A percentile compares a stretch with the other conserved stretches of the same genome.
Evolutionary conservation across 2,329 filamentous ascomycete genomes (phyloP).

Genomic region (Fusarium equiseti): DNA sequence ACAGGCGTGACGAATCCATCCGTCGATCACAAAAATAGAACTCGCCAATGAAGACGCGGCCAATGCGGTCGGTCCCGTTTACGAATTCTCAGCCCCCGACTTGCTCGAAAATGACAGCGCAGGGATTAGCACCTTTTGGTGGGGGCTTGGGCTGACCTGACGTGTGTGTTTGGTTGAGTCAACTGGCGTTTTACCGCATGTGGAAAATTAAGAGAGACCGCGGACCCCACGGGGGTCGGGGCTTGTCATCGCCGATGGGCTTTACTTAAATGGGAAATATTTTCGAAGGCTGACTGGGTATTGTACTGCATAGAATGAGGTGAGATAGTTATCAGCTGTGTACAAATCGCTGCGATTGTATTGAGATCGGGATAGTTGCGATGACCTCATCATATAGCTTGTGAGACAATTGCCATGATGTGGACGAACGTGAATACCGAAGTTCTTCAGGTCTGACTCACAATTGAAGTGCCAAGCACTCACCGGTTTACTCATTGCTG

Average conservation of each 20-base stretch:
- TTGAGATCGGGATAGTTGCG: not conserved
- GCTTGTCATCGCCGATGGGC: not conserved
- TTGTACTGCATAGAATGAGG: fast-evolving
- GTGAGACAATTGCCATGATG: no score
- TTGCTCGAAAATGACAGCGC: not conserved
- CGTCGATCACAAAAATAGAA: conserved; percentile 21
- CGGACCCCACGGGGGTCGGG: not conserved
- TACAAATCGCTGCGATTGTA: not conserved
- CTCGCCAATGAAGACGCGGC: not conserved
- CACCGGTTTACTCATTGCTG: fast-evolving
- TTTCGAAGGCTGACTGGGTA: not conserved
- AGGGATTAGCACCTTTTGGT: not conserved
- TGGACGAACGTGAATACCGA: not conserved
- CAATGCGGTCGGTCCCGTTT: not conserved
- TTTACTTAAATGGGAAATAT: not conserved
- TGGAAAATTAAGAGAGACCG: not conserved
- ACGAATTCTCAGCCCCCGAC: conserved; percentile 9
- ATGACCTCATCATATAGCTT: not conserved
- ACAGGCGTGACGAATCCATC: conserved; percentile 7
- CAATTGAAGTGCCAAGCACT: fast-evolving
- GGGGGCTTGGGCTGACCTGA: conserved; percentile 19
- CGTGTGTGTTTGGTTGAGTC: not conserved
- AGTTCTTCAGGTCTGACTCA: not conserved
- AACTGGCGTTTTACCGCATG: not conserved
- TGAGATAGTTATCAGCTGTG: not conserved